A percentile compares a stretch with the other conserved stretches of the same genome.
Conservation (phyloP, 73 alveolate genomes). For the Tetrahymena elliotti region DNA sequence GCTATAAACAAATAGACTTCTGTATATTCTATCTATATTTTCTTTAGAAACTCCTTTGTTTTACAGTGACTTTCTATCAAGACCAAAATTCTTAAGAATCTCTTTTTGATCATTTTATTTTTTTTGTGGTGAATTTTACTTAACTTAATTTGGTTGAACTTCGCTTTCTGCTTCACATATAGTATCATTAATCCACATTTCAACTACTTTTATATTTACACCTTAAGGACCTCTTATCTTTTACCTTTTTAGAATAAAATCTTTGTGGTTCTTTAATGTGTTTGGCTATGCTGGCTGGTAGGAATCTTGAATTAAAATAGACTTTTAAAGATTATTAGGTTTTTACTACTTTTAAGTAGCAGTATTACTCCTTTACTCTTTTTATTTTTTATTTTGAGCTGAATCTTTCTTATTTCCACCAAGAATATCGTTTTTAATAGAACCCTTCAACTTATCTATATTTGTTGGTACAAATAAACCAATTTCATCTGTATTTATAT, state of each 20-base stretch:
- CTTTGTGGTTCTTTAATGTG: background rate
- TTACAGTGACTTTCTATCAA: constrained; percentile 14
- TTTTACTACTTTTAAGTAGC: background rate
- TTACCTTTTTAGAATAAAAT: background rate
- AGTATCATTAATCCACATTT: constrained; percentile 39
- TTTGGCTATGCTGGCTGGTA: background rate
- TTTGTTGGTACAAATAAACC: background rate
- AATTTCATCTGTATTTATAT: background rate
- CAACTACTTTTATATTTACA: constrained; percentile 31
- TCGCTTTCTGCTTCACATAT: constrained; percentile 11
- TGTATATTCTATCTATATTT: constrained; percentile 41
- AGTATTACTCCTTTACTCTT: background rate
- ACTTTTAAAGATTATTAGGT: background rate
- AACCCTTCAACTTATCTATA: background rate
- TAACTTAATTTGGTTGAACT: background rate
- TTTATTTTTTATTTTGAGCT: background rate
- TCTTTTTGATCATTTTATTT: constrained; percentile 9
- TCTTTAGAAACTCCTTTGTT: constrained; percentile 32
- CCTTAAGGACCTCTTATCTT: background rate
- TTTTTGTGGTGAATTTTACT: background rate
- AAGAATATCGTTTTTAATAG: background rate
- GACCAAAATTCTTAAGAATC: constrained; percentile 18
- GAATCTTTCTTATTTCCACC: background rate
- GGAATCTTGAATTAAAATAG: background rate
- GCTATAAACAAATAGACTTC: constrained; percentile 50